A percentile compares a stretch with the other conserved stretches of the same genome.
These are phyloP conservation scores for Schwanniomyces occidentalis DNA, from an alignment of 805 yeast species.

Conservation along the genomic window DNA sequence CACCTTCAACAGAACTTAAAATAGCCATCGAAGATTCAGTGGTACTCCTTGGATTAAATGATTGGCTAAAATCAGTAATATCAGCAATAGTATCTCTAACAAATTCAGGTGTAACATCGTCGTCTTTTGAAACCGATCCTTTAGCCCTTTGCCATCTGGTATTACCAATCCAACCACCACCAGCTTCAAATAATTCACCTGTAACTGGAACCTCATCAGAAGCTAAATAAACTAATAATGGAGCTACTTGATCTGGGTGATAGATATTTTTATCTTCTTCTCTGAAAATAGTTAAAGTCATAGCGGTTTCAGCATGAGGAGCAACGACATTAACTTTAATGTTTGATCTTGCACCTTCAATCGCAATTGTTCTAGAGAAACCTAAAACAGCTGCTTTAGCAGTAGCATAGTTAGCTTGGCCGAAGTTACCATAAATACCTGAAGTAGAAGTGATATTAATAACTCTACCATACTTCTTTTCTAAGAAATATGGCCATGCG, in stretches of 20 bases:
- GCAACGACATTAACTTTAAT: slow-evolving; percentile 84
- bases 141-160: slow-evolving; percentile 94
- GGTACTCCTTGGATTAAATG: slow-evolving; percentile 58
- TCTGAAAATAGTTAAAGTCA: slow-evolving; percentile 87
- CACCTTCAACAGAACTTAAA: slow-evolving; percentile 59
- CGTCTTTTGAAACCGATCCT: slow-evolving; percentile 69
- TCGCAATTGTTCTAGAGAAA: slow-evolving; percentile 79
- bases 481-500: slow-evolving; percentile 87
- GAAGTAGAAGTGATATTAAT: slow-evolving; percentile 93
- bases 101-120: slow-evolving; percentile 62
- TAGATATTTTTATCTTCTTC: slow-evolving; percentile 79
- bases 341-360: slow-evolving; percentile 81
- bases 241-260: slow-evolving; percentile 89
- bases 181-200: slow-evolving; percentile 87
- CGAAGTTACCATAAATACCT: slow-evolving; percentile 96
- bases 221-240: slow-evolving; percentile 77
- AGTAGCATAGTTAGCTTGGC: slow-evolving; percentile 94
- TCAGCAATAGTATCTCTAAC: slow-evolving; percentile 66
- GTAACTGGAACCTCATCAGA: slow-evolving; percentile 69
- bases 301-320: slow-evolving; percentile 97
- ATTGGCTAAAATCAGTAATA: slow-evolving; percentile 63
- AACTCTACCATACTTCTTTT: slow-evolving; percentile 78
- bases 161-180: slow-evolving; percentile 95
- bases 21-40: slow-evolving; percentile 82
- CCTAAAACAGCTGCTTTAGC: slow-evolving; percentile 91